Conservation (phyloP, 768 basidiomycete species). For the Calocera cornea region DNA sequence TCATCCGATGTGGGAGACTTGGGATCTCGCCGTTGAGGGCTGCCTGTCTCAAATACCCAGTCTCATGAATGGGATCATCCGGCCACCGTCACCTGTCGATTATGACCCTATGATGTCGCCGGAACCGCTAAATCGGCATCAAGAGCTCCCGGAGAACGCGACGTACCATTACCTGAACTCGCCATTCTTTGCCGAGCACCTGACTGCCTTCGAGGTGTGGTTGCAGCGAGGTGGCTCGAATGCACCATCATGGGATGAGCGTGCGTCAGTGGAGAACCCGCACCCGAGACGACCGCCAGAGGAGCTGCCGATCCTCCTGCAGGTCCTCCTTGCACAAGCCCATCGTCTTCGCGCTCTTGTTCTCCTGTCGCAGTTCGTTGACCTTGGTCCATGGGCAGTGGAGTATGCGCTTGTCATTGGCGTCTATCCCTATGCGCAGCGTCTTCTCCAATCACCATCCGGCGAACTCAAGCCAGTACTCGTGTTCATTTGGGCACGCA, state of each 20-base stretch:
- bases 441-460: conserved; percentile 86
- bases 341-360: conserved; percentile 92
- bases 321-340: conserved; percentile 90
- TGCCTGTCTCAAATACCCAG: conserved; percentile 89
- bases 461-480: conserved; percentile 92
- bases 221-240: conserved; percentile 77
- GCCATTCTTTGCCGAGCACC: conserved; percentile 87
- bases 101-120: conserved; percentile 2
- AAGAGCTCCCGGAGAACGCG: conserved; percentile 22
- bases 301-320: conserved; percentile 93
- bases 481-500: conserved; percentile 98
- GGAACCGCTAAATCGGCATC: conserved; percentile 12
- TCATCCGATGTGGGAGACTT: conserved; percentile 89
- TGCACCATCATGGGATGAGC: conserved; percentile 3
- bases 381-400: conserved; percentile 97
- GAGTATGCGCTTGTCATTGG: conserved; percentile 91
- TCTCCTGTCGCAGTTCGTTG: conserved; percentile 91
- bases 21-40: conserved; percentile 94
- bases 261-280: background rate
- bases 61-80: conserved; percentile 32
- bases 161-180: conserved; percentile 54
- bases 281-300: conserved; percentile 49
- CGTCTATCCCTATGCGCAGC: conserved; percentile 96
- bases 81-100: background rate
- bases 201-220: conserved; percentile 98